phyloP scores from a whole-genome alignment of 139 green algal genomes.

The Volvox africanus region DNA sequence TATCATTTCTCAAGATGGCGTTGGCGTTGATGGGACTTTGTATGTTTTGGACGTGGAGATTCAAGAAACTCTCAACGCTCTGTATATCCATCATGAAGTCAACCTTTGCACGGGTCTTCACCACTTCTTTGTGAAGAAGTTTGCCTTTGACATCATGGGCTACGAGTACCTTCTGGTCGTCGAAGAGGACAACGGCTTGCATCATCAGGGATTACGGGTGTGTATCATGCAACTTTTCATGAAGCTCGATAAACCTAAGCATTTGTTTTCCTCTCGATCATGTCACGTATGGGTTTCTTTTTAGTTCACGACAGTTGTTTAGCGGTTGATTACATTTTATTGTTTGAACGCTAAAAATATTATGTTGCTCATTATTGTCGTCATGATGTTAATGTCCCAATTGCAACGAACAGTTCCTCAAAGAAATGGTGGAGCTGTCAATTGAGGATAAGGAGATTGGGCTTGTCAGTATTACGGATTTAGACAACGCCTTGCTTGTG shows the following conservation, averaged over 20 bases:
- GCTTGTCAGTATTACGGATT: neutral
- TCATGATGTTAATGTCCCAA: no score
- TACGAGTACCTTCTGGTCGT: conserved; percentile 3
- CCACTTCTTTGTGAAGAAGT: conserved; percentile 15
- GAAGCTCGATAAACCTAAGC: no score
- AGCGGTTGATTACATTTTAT: no score
- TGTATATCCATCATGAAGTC: conserved; percentile 2
- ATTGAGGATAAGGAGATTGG: neutral
- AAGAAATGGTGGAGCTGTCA: neutral
- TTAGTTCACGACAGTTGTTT: no score
- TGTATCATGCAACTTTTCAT: no score
- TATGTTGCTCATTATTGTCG: no score
- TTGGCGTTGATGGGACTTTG: neutral
- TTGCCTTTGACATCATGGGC: conserved; percentile 22
- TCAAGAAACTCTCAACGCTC: neutral
- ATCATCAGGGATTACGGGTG: neutral
- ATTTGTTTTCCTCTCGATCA: no score
- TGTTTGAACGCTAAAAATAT: no score
- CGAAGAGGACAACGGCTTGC: conserved; percentile 15
- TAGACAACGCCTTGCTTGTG: conserved; percentile 11
- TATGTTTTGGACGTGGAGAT: neutral
- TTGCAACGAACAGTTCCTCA: neutral
- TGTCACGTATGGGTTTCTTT: no score
- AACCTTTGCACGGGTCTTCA: neutral
- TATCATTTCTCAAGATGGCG: conserved; percentile 2